Percentiles rank a stretch among this genome's conserved stretches.
Evolutionary conservation across 768 basidiomycete genomes (phyloP).

Genomic region (Pulveroboletus sp.): DNA sequence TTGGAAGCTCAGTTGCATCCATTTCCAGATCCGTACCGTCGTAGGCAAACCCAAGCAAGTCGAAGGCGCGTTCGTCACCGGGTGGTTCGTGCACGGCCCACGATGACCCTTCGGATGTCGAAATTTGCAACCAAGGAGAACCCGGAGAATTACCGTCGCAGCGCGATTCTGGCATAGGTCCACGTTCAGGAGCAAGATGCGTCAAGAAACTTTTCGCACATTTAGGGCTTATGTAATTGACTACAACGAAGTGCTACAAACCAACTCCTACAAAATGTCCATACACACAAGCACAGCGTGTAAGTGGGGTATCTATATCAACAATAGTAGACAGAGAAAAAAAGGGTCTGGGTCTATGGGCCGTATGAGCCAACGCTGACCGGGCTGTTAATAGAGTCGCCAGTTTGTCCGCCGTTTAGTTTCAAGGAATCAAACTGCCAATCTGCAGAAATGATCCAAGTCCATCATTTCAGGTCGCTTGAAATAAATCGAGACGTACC

Average conservation of each 20-base stretch:
- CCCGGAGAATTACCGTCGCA: background rate
- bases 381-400: conserved; percentile 31
- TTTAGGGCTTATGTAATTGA: background rate
- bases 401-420: conserved; percentile 43
- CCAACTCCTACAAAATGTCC: too few relatives aligned
- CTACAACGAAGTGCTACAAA: too few relatives aligned
- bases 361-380: conserved; percentile 24
- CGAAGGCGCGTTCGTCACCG: background rate
- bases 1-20: background rate
- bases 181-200: background rate
- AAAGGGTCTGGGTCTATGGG: too few relatives aligned
- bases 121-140: conserved; percentile 7
- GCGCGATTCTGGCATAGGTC: too few relatives aligned
- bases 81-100: background rate
- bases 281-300: too few relatives aligned
- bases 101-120: background rate
- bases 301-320: too few relatives aligned
- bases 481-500: conserved; percentile 31
- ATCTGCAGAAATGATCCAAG: conserved; percentile 20
- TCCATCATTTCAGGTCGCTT: background rate
- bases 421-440: conserved; percentile 53
- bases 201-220: background rate
- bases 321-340: too few relatives aligned
- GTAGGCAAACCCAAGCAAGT: background rate
- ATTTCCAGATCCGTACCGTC: conserved; percentile 1